Base-by-base conservation (phyloP, 2,329 filamentous ascomycete genomes). In the Colletotrichum sublineola region DNA sequence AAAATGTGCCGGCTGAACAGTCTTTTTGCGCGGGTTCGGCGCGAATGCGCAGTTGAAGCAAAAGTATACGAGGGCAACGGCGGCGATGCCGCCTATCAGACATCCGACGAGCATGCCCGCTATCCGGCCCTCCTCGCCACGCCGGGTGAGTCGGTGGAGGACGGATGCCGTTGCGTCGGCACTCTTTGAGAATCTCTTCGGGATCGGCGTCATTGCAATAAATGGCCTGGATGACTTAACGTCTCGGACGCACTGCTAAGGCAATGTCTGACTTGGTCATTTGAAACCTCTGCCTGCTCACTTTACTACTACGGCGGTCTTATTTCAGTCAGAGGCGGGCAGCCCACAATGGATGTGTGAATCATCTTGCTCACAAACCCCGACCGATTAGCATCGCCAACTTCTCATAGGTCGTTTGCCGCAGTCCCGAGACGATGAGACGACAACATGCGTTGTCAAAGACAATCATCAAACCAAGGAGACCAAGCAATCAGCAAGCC, bases 81-180 rank as follows among this genome's bases (percentile, higher is more conserved):
- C 67, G n/a, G 61, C 15, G 9, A 71, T 31, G 12, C 61, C 71
- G 15, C 53, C 67, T 1, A 73, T 7, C 29, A 73, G 67, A n/a
- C 67, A 70, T n/a, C 71, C 71, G 31, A 73, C 46, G n/a, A 73
- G 56, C 62, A 66, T 50, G 15, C 71, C 71, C 18, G 71, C 71
- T 57, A 58, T 66, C 18, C 67, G 40, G 15, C 61, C 67, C 15
- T n/a, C 29, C 11, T 73, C 67, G 36, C 53, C 71, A 7, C 71
- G 71, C n/a, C 62, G 61, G 3, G 24, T 33, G 7, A 63, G 50
- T 1, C 33, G 56, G 50, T 56, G 57, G 12, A 60, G 20, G 6
- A 18, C 1, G 0, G 38, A 57, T 11, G 52, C 29, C 1, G 18
- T 2, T 0, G 55, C 24, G 7, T n/a, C 60, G 29, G 18, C 57